These are phyloP conservation scores for Vaccinium vitisidaea DNA, from an alignment of 148 eudicot species.

Conservation along the genomic window DNA sequence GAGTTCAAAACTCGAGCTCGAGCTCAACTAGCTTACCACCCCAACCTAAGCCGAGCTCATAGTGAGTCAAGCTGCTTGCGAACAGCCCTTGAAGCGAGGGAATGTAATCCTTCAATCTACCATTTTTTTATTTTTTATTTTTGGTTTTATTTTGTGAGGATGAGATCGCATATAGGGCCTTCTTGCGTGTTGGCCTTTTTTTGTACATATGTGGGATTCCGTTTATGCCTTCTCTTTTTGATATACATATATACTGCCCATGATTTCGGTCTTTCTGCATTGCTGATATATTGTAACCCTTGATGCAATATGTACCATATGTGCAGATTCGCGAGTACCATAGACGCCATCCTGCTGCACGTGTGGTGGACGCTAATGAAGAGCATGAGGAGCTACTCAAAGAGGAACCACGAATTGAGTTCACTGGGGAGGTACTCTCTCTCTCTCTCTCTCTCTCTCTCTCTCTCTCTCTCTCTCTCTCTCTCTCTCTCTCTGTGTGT, in stretches of 20 bases:
- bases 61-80: no score
- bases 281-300: background rate
- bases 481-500: no score
- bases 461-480: background rate
- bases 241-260: background rate
- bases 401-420: conserved; percentile 84
- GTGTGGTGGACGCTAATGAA: conserved; percentile 66
- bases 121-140: background rate
- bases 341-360: conserved; percentile 89
- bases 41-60: no score
- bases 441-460: background rate
- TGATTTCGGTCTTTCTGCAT: background rate
- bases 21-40: no score
- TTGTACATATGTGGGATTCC: background rate
- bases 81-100: background rate
- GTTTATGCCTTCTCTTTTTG: background rate
- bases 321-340: conserved; percentile 96
- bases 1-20: no score
- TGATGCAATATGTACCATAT: background rate
- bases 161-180: background rate
- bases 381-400: conserved; percentile 88
- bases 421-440: conserved; percentile 82
- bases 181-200: background rate
- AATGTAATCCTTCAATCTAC: background rate
- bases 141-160: background rate